phyloP scores from a whole-genome alignment of 495 filamentous ascomycete species.

The Penicillium bovifimosum region DNA sequence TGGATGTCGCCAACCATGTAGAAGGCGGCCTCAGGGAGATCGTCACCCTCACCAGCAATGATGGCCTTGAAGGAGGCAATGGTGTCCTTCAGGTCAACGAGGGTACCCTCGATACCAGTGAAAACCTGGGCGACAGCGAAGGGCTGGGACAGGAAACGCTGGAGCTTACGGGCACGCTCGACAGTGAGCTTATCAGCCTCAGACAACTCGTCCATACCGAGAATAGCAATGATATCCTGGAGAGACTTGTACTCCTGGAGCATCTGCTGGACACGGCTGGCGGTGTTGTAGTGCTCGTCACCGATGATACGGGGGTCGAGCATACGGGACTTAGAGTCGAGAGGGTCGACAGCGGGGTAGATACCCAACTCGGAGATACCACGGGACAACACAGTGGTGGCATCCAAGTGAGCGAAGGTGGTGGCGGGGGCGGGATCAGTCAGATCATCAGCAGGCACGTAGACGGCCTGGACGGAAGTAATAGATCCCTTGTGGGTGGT shows the following conservation, averaged over 20 bases:
- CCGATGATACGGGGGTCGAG: constrained; percentile 97
- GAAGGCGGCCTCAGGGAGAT: constrained; percentile 92
- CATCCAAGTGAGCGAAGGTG: constrained; percentile 99
- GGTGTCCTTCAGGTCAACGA: constrained; percentile 98
- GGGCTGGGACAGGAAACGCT: constrained; percentile 98
- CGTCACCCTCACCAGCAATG: constrained; percentile 89
- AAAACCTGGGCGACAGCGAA: constrained; percentile 99
- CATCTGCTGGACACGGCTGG: constrained; percentile 94
- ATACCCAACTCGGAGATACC: constrained; percentile 99
- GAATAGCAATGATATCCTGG: constrained; percentile 99
- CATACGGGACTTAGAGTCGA: constrained; percentile 99
- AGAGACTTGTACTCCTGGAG: constrained; percentile 99
- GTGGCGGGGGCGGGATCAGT: constrained; percentile 99
- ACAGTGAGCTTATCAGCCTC: constrained; percentile 99
- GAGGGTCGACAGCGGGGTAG: constrained; percentile 99
- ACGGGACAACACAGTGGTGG: constrained; percentile 99
- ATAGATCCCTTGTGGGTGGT: constrained; percentile 99
- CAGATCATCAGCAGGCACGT: constrained; percentile 99
- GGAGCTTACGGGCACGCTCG: constrained; percentile 99
- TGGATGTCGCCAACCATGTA: constrained; percentile 98
- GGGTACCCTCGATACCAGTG: constrained; percentile 96
- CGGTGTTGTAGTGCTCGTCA: constrained; percentile 93
- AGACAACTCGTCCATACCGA: constrained; percentile 99
- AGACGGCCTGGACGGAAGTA: constrained; percentile 99
- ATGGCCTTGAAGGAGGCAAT: constrained; percentile 96